A percentile compares a stretch with the other conserved stretches of the same genome.
phyloP scores from a whole-genome alignment of 2,329 filamentous ascomycete species.

The Teratosphaeria destructans region DNA sequence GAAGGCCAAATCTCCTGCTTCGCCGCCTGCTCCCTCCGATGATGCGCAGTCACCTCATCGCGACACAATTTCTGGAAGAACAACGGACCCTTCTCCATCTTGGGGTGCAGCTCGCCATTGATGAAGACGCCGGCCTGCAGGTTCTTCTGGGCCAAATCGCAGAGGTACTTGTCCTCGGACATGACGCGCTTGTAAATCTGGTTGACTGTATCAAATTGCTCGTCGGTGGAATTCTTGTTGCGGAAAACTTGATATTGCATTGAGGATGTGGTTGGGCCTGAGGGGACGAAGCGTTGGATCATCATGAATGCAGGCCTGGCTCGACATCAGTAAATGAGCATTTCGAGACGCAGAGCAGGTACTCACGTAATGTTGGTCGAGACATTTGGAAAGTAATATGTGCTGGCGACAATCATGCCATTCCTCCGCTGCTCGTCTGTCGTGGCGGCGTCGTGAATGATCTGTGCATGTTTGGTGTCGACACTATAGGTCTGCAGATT shows the following conservation, averaged over 20 bases:
- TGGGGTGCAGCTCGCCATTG: slow-evolving; percentile 53
- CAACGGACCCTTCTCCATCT: slow-evolving; percentile 47
- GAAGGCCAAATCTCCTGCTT: slow-evolving; percentile 47
- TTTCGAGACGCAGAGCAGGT: background rate
- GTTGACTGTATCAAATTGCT: slow-evolving; percentile 47
- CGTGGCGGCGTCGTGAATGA: slow-evolving; percentile 38
- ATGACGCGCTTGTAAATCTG: slow-evolving; percentile 54
- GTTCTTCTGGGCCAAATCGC: slow-evolving; percentile 49
- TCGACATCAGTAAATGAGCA: slow-evolving; percentile 2
- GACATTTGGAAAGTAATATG: slow-evolving; percentile 43
- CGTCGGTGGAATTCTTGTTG: slow-evolving; percentile 49
- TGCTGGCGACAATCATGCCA: slow-evolving; percentile 38
- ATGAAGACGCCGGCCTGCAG: slow-evolving; percentile 51
- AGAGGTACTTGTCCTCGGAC: slow-evolving; percentile 55
- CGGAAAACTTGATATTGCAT: slow-evolving; percentile 56
- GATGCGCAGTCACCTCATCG: slow-evolving; percentile 38
- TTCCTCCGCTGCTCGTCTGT: slow-evolving; percentile 39
- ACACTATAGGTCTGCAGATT: slow-evolving; percentile 48
- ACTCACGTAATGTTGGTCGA: slow-evolving; percentile 43
- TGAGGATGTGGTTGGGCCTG: slow-evolving; percentile 37
- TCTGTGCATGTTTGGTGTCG: slow-evolving; percentile 38
- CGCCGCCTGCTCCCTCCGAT: slow-evolving; percentile 34
- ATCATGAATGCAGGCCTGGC: slow-evolving; percentile 52
- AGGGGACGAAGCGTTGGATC: slow-evolving; percentile 52
- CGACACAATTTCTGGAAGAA: slow-evolving; percentile 46